A percentile compares a stretch with the other conserved stretches of the same genome.
phyloP scores from a whole-genome alignment of 1,284 basidiomycete species.

The Chondrostereum purpureum region DNA sequence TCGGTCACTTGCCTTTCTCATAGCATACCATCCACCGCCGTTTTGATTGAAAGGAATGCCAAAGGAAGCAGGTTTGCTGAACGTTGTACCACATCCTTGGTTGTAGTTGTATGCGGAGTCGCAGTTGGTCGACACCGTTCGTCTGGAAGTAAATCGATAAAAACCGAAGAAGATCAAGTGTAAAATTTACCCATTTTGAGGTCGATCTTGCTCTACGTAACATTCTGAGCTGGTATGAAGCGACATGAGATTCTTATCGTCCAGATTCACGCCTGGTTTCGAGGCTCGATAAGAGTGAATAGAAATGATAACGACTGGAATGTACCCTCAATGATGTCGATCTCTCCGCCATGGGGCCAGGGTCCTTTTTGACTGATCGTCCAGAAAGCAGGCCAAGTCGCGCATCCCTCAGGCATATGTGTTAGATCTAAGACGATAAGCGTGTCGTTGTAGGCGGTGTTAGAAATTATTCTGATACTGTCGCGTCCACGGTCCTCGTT shows the following conservation, averaged over 20 bases:
- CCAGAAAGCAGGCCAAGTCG: conserved; percentile 67
- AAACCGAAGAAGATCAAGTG: background rate
- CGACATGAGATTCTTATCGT: conserved; percentile 39
- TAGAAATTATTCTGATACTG: conserved; percentile 44
- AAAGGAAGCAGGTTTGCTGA: conserved; percentile 37
- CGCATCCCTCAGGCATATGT: conserved; percentile 53
- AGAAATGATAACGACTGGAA: background rate
- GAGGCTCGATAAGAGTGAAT: too few species aligned
- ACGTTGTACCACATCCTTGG: conserved; percentile 54
- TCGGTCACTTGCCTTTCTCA: conserved; percentile 28
- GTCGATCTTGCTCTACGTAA: conserved; percentile 29
- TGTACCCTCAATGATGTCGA: conserved; percentile 46
- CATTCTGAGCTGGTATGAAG: conserved; percentile 48
- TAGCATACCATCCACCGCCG: conserved; percentile 46
- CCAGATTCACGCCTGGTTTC: conserved; percentile 42
- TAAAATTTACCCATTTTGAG: conserved; percentile 36
- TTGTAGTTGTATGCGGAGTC: conserved; percentile 45
- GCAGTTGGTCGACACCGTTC: conserved; percentile 37
- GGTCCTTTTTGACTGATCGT: conserved; percentile 42
- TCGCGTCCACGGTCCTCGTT: conserved; percentile 36
- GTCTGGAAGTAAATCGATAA: conserved; percentile 17
- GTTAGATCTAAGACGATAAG: conserved; percentile 41
- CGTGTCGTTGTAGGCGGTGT: conserved; percentile 34
- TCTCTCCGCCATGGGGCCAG: conserved; percentile 47
- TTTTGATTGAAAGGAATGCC: conserved; percentile 43